Evolutionary conservation across 139 green algal species (phyloP).

Genomic region (Closterium sp.): DNA sequence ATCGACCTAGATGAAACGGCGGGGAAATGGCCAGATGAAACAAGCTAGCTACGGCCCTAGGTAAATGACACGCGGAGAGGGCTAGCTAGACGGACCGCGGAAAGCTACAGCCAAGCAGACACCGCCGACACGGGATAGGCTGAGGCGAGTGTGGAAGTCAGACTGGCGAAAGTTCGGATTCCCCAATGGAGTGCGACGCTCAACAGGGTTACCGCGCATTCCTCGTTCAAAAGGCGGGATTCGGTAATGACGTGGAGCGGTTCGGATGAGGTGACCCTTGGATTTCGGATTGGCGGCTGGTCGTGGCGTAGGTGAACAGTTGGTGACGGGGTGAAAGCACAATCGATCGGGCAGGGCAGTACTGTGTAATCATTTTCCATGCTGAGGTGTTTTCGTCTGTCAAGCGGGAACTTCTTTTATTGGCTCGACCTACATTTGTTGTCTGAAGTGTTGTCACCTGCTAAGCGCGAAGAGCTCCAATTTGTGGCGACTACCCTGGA

Average conservation of each 20-base stretch:
- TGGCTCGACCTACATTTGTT: neutral
- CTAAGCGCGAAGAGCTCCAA: neutral
- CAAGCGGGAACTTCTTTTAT: neutral
- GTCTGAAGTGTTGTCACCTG: neutral
- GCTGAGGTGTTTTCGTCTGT: neutral
- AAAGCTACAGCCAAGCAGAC: neutral
- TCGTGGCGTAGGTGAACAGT: neutral
- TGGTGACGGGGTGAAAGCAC: neutral
- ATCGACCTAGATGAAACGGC: neutral
- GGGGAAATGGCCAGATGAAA: neutral
- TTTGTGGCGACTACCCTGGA: neutral
- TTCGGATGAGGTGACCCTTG: neutral
- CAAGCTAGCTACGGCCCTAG: neutral
- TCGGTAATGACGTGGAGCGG: neutral
- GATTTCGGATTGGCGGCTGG: neutral
- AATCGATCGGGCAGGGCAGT: neutral
- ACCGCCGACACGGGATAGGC: neutral
- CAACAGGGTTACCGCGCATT: neutral
- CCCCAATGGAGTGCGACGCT: neutral
- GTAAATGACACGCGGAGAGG: neutral
- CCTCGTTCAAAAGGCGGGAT: neutral
- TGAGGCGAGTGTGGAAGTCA: neutral
- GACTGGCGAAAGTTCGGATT: neutral
- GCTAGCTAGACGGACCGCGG: neutral
- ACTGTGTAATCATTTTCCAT: neutral